These are phyloP conservation scores for Acer saccharum DNA, from an alignment of 345 rosid species.

Conservation along the genomic window DNA sequence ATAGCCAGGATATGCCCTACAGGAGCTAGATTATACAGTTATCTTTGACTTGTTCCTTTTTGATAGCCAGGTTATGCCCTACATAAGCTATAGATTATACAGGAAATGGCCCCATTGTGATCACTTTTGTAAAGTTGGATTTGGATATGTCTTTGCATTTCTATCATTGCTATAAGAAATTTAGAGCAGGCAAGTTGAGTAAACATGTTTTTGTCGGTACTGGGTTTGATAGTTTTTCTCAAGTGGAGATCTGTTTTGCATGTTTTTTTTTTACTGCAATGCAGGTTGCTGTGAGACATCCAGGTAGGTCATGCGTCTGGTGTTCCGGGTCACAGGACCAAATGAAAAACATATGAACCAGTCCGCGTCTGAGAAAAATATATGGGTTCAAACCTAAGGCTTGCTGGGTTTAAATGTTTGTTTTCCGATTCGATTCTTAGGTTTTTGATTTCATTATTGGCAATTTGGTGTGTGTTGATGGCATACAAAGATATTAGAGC, in stretches of 20 bases:
- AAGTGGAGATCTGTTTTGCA: neutral
- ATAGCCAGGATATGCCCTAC: neutral
- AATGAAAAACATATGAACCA: neutral
- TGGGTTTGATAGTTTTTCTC: neutral
- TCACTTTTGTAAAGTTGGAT: slow-evolving; percentile 11
- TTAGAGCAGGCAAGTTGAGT: neutral
- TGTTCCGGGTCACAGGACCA: neutral
- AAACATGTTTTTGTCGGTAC: neutral
- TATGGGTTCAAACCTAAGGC: too few relatives aligned
- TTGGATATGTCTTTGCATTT: slow-evolving; percentile 1
- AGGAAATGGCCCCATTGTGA: neutral
- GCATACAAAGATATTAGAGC: neutral
- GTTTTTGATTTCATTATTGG: too few relatives aligned
- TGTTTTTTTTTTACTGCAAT: neutral
- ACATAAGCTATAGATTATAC: neutral
- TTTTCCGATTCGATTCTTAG: too few relatives aligned
- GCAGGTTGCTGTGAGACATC: neutral
- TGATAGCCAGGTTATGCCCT: neutral
- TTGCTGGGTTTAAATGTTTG: too few relatives aligned
- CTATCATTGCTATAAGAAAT: slow-evolving; percentile 9
- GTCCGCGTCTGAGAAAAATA: too few relatives aligned
- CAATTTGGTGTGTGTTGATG: too few relatives aligned
- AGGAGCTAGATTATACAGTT: neutral
- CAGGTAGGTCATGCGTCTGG: neutral
- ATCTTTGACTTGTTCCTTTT: slow-evolving; percentile 7